Percentiles rank a stretch among this genome's conserved stretches.
Conservation (phyloP, 257 asterid species). For the Nicotiana attenuata region DNA sequence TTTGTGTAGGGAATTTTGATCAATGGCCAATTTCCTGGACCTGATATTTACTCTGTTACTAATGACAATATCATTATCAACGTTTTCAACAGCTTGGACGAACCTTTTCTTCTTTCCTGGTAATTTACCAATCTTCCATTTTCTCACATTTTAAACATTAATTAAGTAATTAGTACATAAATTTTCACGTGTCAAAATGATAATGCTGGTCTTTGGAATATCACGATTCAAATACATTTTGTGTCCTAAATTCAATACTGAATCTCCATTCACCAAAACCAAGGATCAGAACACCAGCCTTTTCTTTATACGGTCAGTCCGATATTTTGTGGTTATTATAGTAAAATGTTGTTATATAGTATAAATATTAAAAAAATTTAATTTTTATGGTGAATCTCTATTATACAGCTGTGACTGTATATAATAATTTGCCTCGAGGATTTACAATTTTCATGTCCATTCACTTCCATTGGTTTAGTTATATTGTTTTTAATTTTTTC, state of each 20-base stretch:
- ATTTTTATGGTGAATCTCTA: too few relatives aligned
- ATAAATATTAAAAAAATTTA: too few relatives aligned
- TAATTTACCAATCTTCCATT: slow-evolving; percentile 14
- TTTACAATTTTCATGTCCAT: background rate
- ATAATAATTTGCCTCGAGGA: background rate
- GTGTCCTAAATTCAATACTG: background rate
- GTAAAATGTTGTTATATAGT: too few relatives aligned
- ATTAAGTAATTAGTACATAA: too few relatives aligned
- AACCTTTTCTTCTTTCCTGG: slow-evolving; percentile 96
- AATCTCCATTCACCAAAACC: background rate
- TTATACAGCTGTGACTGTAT: too few relatives aligned
- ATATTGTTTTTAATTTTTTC: background rate
- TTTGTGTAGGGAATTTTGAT: slow-evolving; percentile 72
- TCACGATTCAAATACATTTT: background rate
- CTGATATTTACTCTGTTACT: slow-evolving; percentile 76
- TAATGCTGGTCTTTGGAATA: too few relatives aligned
- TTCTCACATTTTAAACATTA: background rate
- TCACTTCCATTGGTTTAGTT: background rate
- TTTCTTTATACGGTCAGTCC: too few relatives aligned
- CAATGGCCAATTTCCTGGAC: slow-evolving; percentile 95
- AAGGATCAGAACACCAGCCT: too few relatives aligned
- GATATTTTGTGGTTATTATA: too few relatives aligned
- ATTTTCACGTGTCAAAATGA: too few relatives aligned
- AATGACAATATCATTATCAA: slow-evolving; percentile 78
- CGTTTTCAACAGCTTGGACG: slow-evolving; percentile 71